phyloP scores from a whole-genome alignment of 2,329 filamentous ascomycete genomes.

The Aspergillus alliaceus region DNA sequence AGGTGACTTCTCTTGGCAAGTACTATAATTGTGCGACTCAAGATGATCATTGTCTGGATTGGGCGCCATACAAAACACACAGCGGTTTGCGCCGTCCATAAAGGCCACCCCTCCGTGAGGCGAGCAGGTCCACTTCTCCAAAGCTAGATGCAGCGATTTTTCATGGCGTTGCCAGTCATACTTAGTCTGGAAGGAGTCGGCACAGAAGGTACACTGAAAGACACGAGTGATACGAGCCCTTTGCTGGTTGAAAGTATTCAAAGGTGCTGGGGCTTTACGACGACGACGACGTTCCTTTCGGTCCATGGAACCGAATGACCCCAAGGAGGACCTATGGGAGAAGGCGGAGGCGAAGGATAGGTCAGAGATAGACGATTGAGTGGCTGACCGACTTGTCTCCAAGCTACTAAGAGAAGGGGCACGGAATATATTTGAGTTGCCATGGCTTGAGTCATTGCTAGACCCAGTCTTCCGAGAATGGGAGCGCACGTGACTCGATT shows the following conservation, averaged over 20 bases:
- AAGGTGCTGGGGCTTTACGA: conserved; percentile 47
- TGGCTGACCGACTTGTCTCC: conserved; percentile 55
- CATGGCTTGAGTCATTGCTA: conserved; percentile 55
- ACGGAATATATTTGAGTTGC: conserved; percentile 52
- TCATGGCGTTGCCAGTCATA: conserved; percentile 62
- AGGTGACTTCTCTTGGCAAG: conserved; percentile 60
- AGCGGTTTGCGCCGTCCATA: conserved; percentile 52
- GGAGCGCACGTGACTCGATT: conserved; percentile 34
- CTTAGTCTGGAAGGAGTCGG: conserved; percentile 57
- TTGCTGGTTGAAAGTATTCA: conserved; percentile 39
- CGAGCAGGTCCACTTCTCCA: conserved; percentile 62
- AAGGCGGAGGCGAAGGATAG: conserved; percentile 57
- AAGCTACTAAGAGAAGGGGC: conserved; percentile 56
- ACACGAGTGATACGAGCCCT: conserved; percentile 47
- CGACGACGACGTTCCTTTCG: conserved; percentile 60
- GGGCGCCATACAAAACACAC: conserved; percentile 58
- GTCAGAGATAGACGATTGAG: conserved; percentile 54
- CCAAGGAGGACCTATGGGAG: conserved; percentile 56
- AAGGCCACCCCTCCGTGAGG: conserved; percentile 56
- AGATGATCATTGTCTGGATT: conserved; percentile 58
- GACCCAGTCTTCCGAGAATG: conserved; percentile 42
- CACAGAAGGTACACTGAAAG: conserved; percentile 61
- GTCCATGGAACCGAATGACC: conserved; percentile 58
- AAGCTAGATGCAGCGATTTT: conserved; percentile 56
- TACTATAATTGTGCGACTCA: conserved; percentile 59